Evolutionary conservation across 1,284 basidiomycete species (phyloP).

Genomic region (Cryptococcus wingfieldii): DNA sequence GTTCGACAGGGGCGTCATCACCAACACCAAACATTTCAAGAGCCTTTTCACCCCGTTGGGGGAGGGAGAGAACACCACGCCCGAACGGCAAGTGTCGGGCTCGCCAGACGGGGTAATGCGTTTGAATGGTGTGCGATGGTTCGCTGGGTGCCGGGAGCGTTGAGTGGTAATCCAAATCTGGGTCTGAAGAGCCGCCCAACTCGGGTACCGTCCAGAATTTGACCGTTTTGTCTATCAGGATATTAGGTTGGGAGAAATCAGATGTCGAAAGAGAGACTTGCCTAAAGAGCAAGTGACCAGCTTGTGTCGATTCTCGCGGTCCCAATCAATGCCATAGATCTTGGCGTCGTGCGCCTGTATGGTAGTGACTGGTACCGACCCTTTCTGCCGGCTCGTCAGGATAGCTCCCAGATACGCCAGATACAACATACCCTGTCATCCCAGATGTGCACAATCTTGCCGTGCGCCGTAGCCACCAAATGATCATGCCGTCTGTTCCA

Average conservation of each 20-base stretch:
- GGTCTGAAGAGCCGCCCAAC: conserved; percentile 18
- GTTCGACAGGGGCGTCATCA: conserved; percentile 54
- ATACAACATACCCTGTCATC: conserved; percentile 27
- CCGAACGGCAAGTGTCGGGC: conserved; percentile 92
- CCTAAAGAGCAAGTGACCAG: conserved; percentile 81
- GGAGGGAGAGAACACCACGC: conserved; percentile 77
- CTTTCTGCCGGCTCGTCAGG: conserved; percentile 59
- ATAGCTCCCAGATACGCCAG: neutral
- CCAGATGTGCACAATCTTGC: conserved; percentile 60
- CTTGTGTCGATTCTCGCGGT: conserved; percentile 65
- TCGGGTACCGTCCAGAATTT: conserved; percentile 67
- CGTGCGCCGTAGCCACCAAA: conserved; percentile 80
- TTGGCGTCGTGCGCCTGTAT: conserved; percentile 78
- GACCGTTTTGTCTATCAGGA: conserved; percentile 70
- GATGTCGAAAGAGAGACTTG: conserved; percentile 8
- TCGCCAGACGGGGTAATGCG: conserved; percentile 88
- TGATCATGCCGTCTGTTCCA: conserved; percentile 86
- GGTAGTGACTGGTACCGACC: conserved; percentile 70
- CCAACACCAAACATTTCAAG: conserved; percentile 72
- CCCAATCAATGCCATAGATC: conserved; percentile 96
- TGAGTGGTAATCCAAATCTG: conserved; percentile 21
- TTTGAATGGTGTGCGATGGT: conserved; percentile 63
- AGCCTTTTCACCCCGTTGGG: conserved; percentile 79
- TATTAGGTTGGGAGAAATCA: neutral
- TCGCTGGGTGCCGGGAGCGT: conserved; percentile 33